Evolutionary conservation across 176 grass and related monocot species (phyloP).

Genomic region (Lolium perenne): DNA sequence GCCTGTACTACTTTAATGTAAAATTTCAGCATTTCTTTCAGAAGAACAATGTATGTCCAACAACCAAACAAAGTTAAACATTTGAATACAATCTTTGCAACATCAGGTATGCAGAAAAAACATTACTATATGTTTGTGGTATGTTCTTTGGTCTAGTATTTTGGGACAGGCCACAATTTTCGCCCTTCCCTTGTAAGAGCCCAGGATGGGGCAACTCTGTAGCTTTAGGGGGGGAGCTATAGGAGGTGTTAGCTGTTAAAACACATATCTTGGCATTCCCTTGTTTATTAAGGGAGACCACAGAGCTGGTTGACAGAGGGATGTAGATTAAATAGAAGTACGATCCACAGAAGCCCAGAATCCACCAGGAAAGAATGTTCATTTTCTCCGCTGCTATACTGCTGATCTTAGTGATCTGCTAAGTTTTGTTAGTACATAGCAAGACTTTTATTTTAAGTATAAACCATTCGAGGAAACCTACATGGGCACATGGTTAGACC

Average conservation of each 20-base stretch:
- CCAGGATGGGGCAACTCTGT: too few species aligned
- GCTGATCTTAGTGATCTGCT: background rate
- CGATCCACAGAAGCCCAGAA: background rate
- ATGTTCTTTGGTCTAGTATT: background rate
- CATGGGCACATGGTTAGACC: background rate
- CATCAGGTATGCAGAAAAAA: background rate
- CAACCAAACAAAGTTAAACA: background rate
- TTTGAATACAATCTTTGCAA: background rate
- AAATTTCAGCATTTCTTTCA: background rate
- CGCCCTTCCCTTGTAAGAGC: background rate
- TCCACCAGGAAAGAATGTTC: background rate
- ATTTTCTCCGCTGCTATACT: background rate
- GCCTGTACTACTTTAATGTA: background rate
- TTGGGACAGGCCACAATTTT: background rate
- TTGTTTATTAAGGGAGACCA: constrained; percentile 14
- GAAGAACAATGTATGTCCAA: background rate
- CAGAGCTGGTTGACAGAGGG: background rate
- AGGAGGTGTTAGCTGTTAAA: background rate
- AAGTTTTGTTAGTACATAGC: too few species aligned
- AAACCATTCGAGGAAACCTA: background rate
- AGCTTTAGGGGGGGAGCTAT: background rate
- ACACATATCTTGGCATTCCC: background rate
- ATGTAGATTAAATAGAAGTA: background rate
- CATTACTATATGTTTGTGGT: background rate
- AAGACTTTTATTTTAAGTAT: background rate